Evolutionary conservation across 1,284 basidiomycete species (phyloP), one percentile per base, ranked within the genome.

Genomic region (Thelephora terrestris): DNA sequence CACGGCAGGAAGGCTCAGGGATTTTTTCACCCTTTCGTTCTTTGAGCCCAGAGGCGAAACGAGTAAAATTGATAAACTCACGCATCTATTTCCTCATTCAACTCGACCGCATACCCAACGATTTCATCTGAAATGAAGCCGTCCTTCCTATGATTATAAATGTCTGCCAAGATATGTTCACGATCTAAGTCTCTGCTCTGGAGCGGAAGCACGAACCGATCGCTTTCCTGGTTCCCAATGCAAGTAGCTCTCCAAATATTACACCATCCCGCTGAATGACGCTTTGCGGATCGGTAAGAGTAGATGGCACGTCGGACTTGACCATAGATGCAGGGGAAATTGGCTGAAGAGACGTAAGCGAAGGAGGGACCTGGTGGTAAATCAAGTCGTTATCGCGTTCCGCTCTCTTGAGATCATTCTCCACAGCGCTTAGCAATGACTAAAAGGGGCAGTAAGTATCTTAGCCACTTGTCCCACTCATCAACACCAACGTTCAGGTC

Each of bases 331-430:
- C 79, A 20, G 81, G 79, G 36, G 71, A 66, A 43, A 98, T 82
- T 0, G 75, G 62, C 0, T 84, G 66, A 4, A 97, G 74, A 24
- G 83, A 74, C 2, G 86, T 79, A 1, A 78, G 60, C 0, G 90
- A 70, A 0, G 92, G 93, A 0, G 96, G 76, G 42, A 90, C 82
- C 50, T 91, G 78, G 55, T 97, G 89, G 66, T 99, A 99, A 46
- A 99, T 96, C 5, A 98, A 71, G 63, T 97, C 90, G 60, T 99
- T 99, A 64, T 99, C 96, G 24, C 90, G 79, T 52, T 86, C 79
- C 0, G 94, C 91, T 14, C 90, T 76, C 2, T 71, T 65, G 18
- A 91, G 63, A 34, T 80, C 80, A 42, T 75, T 82, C 58, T 87
- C 78, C 17, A 96, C 71, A 18, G 73, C 80, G 58, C 89, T 79